Conservation (phyloP, 1,284 basidiomycete genomes). For the Ganoderma lingzhi region DNA sequence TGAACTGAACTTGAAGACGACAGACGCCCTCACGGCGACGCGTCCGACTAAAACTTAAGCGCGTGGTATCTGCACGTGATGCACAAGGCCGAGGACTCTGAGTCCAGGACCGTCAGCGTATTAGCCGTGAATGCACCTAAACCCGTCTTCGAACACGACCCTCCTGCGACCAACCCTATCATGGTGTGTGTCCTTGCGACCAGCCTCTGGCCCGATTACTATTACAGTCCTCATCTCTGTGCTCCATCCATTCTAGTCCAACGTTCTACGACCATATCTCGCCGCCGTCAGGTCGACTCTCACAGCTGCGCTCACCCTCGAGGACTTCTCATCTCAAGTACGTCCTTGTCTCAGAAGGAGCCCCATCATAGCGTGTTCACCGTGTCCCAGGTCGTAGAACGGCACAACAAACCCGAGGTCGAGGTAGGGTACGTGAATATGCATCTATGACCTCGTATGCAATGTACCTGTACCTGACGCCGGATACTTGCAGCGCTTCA, state of each 20-base stretch:
- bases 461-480: not conserved
- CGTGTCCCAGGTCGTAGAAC: conserved; percentile 81
- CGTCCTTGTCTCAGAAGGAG: conserved; percentile 26
- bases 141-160: conserved; percentile 30
- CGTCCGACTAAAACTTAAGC: conserved; percentile 32
- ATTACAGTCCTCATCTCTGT: conserved; percentile 1
- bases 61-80: conserved; percentile 17
- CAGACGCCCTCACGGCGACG: conserved; percentile 21
- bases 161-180: conserved; percentile 15
- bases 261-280: conserved; percentile 93
- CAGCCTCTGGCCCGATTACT: conserved; percentile 2
- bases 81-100: not conserved
- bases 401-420: conserved; percentile 97
- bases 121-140: conserved; percentile 14
- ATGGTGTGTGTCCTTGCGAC: conserved; percentile 50
- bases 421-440: conserved; percentile 71
- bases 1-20: not conserved
- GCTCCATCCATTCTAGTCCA: conserved; percentile 58
- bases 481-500: conserved; percentile 66
- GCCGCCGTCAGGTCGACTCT: conserved; percentile 95
- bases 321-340: conserved; percentile 98
- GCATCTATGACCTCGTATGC: not conserved
- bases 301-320: conserved; percentile 95
- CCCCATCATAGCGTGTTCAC: conserved; percentile 20
- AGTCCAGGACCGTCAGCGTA: not conserved